Conservation (phyloP, 139 green algal species). For the Coccomyxa sp. region DNA sequence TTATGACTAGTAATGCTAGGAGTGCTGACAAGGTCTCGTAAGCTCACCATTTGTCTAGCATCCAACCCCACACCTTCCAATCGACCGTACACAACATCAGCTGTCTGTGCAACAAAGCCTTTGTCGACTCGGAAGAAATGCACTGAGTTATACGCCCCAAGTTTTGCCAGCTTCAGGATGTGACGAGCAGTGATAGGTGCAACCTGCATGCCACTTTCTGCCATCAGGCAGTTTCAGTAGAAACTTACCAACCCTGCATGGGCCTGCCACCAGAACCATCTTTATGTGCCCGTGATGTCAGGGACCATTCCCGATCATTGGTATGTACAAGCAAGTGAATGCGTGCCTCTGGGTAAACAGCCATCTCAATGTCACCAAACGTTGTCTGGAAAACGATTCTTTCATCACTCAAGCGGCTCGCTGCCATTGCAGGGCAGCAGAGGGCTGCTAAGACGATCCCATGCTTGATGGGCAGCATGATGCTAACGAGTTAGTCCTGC, state of each 20-base stretch:
- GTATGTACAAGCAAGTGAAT: too few relatives aligned
- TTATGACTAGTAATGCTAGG: neutral
- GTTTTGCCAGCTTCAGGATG: conserved; percentile 65
- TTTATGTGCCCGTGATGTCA: too few relatives aligned
- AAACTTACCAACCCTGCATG: neutral
- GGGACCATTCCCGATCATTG: too few relatives aligned
- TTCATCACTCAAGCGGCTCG: conserved; percentile 11
- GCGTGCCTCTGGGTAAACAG: conserved; percentile 29
- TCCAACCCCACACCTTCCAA: conserved; percentile 34
- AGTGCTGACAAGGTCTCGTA: neutral
- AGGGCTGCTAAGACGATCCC: too few relatives aligned
- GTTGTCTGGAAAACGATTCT: conserved; percentile 58
- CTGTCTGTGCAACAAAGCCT: conserved; percentile 88
- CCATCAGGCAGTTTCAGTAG: neutral
- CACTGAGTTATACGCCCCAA: conserved; percentile 80
- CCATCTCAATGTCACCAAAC: conserved; percentile 74
- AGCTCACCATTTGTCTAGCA: conserved; percentile 38
- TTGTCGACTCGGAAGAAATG: conserved; percentile 84
- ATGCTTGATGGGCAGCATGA: too few relatives aligned
- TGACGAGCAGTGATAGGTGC: conserved; percentile 73
- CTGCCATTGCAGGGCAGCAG: too few relatives aligned
- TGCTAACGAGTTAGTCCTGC: too few relatives aligned
- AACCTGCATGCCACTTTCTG: conserved; percentile 10
- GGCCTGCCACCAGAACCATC: too few relatives aligned
- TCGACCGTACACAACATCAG: neutral